These are phyloP conservation scores for Plantago elongata DNA, from an alignment of 257 asterid genomes.

Conservation along the genomic window DNA sequence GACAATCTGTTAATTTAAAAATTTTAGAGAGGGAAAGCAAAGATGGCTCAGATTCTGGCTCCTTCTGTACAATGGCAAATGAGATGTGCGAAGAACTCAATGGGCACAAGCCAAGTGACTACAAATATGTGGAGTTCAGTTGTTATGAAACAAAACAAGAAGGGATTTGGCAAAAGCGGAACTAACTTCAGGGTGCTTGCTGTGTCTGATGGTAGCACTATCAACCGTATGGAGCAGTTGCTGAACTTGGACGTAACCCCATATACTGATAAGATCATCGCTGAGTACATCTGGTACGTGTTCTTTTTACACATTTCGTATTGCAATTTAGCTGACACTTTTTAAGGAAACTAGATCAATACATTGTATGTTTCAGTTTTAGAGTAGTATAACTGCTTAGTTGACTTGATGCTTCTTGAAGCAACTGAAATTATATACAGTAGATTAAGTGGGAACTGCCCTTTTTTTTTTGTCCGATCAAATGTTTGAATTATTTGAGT, in stretches of 20 bases:
- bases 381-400: too few species aligned
- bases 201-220: constrained; percentile 52
- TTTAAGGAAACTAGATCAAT: background rate
- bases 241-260: constrained; percentile 85
- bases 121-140: constrained; percentile 73
- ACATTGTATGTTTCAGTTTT: background rate
- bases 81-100: constrained; percentile 55
- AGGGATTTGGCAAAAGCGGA: constrained; percentile 41
- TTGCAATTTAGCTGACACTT: background rate
- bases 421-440: background rate
- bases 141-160: constrained; percentile 65
- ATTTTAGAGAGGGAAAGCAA: constrained; percentile 28
- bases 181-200: constrained; percentile 66
- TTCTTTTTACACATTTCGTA: constrained; percentile 1
- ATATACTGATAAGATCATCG: constrained; percentile 76
- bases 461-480: background rate
- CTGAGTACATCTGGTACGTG: constrained; percentile 84
- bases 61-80: constrained; percentile 96
- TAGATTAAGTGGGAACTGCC: too few species aligned
- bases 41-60: constrained; percentile 93
- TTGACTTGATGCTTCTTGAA: background rate
- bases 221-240: constrained; percentile 83
- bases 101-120: constrained; percentile 50
- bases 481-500: constrained; percentile 1
- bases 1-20: background rate